Evolutionary conservation across 306 rosid genomes (phyloP), one percentile per base, ranked within the genome.

Genomic region (Lablab purpureus): DNA sequence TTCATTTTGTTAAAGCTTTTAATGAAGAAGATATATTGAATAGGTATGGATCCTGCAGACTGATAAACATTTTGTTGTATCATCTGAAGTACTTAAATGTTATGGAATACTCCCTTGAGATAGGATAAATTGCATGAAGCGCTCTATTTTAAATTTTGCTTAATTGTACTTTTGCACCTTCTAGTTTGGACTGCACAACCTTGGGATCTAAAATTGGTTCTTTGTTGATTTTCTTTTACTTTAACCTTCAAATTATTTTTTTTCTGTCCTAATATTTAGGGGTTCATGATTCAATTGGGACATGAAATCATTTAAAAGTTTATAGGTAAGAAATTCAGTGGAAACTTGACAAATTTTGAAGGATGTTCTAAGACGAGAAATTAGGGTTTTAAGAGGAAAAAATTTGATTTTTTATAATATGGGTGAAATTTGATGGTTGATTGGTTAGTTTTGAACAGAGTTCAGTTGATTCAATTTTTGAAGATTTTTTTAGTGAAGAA

Each of bases 11-110:
- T 64, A 91, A 84, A 82, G 83, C 73, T 70, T 91, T 84, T 70
- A 74, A 85, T 21, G 99, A 92, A 80, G 99, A 90, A 67, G 97
- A 89, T 73, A 79, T 95, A 79, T 71, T 95, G 83, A 85, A 83
- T 68, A 90, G 92, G 99, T 95, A 81, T 30, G 30, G 60, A 60
- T 67, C 71, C 46, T 59, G 71, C 18, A 6, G 49, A 68, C 18
- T 60, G 32, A 51, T 32, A 74, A 18, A 18, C 71, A 21, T 22
- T 18, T 19, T 40, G 4, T 17, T 17, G 14, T 75, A 36, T 75
- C 65, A 45, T 36, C 34, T 4, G 19, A 58, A 55, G 54, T 28
- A 30, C 45, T 19, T 74, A 43, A 55, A 17, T 55, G 73, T 28
- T 74, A 43, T 12, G 51, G 59, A 65, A 45, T 36, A 2, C 10